A percentile compares a stretch with the other conserved stretches of the same genome.
Evolutionary conservation across 106 monocot species (phyloP).

Genomic region (Narthecium ossifragum): DNA sequence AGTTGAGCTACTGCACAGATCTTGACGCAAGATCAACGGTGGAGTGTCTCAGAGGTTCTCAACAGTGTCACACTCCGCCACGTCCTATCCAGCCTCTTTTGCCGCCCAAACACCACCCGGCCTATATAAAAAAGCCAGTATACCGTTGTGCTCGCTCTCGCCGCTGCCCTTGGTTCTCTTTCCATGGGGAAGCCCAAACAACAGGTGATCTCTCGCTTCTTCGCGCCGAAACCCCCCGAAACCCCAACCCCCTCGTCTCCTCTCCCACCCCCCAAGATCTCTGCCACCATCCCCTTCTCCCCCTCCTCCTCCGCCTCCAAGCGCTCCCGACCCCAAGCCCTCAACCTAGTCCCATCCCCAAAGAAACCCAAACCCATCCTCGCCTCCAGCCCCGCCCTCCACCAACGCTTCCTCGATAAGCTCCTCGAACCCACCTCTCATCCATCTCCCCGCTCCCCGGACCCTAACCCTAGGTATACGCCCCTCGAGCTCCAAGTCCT

Average conservation of each 20-base stretch:
- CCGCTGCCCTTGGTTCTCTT: too few species aligned
- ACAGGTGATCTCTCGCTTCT: constrained; percentile 93
- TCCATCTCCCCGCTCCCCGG: constrained; percentile 4
- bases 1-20: too few species aligned
- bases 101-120: too few species aligned
- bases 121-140: too few species aligned
- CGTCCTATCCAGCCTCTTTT: too few species aligned
- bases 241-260: constrained; percentile 15
- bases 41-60: too few species aligned
- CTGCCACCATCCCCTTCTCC: constrained; percentile 75
- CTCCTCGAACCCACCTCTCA: constrained; percentile 21
- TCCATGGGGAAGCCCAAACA: constrained; percentile 95
- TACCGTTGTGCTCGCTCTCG: too few species aligned
- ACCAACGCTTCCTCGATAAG: constrained; percentile 34
- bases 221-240: constrained; percentile 43
- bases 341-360: constrained; percentile 10
- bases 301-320: constrained; percentile 59
- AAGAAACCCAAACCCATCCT: constrained; percentile 23
- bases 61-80: too few species aligned
- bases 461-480: constrained; percentile 43
- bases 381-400: constrained; percentile 31
- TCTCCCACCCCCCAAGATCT: constrained; percentile 38
- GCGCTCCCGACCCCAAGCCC: constrained; percentile 21
- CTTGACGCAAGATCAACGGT: too few species aligned
- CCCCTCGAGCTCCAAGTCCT: constrained; percentile 88